These are phyloP conservation scores for Pseudogymnoascus sp. DNA, from an alignment of 2,329 filamentous ascomycete species.

Conservation along the genomic window DNA sequence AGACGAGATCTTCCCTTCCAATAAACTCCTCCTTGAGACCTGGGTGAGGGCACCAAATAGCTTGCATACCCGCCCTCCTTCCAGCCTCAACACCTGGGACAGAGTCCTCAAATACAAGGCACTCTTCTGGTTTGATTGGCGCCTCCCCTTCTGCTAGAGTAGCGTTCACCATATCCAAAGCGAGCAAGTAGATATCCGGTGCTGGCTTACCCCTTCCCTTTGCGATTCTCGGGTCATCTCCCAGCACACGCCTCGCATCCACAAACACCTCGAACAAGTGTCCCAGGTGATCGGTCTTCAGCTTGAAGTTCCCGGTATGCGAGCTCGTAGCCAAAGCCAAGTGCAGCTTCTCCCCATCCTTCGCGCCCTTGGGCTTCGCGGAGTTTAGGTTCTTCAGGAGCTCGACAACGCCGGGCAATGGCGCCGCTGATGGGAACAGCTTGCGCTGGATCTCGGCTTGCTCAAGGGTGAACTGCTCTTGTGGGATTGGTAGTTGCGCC, in stretches of 20 bases:
- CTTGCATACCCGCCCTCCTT: conserved; percentile 86
- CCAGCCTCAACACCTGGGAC: conserved; percentile 90
- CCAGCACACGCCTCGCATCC: conserved; percentile 65
- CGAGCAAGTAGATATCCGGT: conserved; percentile 89
- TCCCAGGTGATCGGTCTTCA: conserved; percentile 41
- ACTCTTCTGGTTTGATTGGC: conserved; percentile 73
- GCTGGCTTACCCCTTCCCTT: conserved; percentile 84
- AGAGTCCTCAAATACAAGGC: conserved; percentile 92
- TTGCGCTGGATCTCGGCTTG: conserved; percentile 59
- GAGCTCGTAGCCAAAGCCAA: conserved; percentile 76
- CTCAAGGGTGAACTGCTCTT: conserved; percentile 58
- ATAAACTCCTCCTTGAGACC: conserved; percentile 69
- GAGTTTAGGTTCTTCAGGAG: conserved; percentile 54
- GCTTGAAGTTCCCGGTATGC: conserved; percentile 39
- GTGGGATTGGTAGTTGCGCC: conserved; percentile 74
- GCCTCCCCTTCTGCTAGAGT: conserved; percentile 56
- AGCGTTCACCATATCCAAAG: conserved; percentile 77
- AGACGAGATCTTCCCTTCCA: conserved; percentile 70
- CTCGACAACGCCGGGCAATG: conserved; percentile 69
- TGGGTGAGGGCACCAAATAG: conserved; percentile 84
- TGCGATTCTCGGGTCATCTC: conserved; percentile 75
- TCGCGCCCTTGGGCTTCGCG: conserved; percentile 20
- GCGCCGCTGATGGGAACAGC: conserved; percentile 67
- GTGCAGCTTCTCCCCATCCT: conserved; percentile 48
- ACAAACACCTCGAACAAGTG: conserved; percentile 62